Percentiles rank a stretch among this genome's conserved stretches.
Evolutionary conservation across 2,329 filamentous ascomycete species (phyloP).

Genomic region (Arthrocladium fulminans): DNA sequence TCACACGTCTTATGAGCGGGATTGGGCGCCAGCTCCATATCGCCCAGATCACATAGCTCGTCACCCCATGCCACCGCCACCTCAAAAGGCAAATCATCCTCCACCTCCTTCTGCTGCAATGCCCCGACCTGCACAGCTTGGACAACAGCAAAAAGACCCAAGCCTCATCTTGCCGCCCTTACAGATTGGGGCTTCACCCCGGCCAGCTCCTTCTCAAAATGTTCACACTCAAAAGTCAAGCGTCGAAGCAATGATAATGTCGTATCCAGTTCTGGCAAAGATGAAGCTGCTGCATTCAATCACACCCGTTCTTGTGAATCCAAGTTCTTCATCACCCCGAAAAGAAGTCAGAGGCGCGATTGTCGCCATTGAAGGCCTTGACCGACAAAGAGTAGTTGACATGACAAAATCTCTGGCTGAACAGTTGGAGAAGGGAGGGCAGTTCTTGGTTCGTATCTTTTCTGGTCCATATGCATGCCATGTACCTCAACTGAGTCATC

Average conservation of each 20-base stretch:
- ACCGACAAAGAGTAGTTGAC: conserved; percentile 52
- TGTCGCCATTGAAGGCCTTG: conserved; percentile 72
- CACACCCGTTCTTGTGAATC: conserved; percentile 53
- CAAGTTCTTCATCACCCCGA: conserved; percentile 26
- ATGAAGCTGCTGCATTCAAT: conserved; percentile 68
- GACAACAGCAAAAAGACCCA: conserved; percentile 38
- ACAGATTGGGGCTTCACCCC: conserved; percentile 32
- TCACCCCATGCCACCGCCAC: conserved; percentile 12
- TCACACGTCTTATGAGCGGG: conserved; percentile 21
- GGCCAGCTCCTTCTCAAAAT: conserved; percentile 14
- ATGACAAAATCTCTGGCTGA: conserved; percentile 57
- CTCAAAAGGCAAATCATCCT: conserved; percentile 12
- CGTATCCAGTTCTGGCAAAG: conserved; percentile 65
- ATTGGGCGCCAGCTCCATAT: not conserved
- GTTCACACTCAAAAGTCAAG: conserved; percentile 17
- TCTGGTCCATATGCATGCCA: conserved; percentile 34
- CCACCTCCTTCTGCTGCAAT: conserved; percentile 17
- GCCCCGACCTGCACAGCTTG: conserved; percentile 28
- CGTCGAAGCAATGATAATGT: conserved; percentile 64
- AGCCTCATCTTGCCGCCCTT: conserved; percentile 48
- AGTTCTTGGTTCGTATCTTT: conserved; percentile 42
- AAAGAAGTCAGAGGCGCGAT: conserved; percentile 60
- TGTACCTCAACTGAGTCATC: conserved; percentile 16
- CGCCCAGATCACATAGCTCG: conserved; percentile 3
- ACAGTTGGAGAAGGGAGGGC: conserved; percentile 44